Evolutionary conservation across 192 early-diverging fungal genomes (phyloP).

Genomic region (Phycomyces nitens): DNA sequence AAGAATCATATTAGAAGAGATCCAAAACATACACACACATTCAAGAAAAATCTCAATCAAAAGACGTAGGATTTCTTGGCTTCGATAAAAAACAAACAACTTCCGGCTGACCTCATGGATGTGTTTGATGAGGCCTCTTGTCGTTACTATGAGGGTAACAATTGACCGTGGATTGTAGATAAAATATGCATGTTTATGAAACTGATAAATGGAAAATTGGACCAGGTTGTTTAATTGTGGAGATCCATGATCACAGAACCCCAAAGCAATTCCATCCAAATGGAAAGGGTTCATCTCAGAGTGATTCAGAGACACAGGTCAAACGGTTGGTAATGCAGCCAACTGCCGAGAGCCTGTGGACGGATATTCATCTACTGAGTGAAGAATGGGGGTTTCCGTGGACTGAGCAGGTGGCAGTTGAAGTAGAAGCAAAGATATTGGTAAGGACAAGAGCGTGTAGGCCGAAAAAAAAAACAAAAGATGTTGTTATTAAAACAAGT

Average conservation of each 20-base stretch:
- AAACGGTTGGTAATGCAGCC: conserved; percentile 47
- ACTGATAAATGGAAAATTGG: too few relatives aligned
- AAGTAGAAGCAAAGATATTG: conserved; percentile 64
- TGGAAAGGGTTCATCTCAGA: neutral
- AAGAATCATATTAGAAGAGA: too few relatives aligned
- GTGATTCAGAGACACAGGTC: conserved; percentile 4
- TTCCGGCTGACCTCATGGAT: conserved; percentile 67
- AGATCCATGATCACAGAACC: conserved; percentile 63
- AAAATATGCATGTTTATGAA: too few relatives aligned
- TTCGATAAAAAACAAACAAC: conserved; percentile 43
- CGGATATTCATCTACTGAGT: conserved; percentile 45
- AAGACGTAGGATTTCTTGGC: conserved; percentile 44
- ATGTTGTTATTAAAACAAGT: too few relatives aligned
- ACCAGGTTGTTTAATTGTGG: conserved; percentile 64
- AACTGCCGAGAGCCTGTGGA: conserved; percentile 51
- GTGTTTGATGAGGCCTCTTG: conserved; percentile 60
- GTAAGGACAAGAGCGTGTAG: conserved; percentile 45
- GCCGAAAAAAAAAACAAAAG: conserved; percentile 41
- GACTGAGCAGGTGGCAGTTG: conserved; percentile 53
- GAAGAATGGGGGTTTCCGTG: conserved; percentile 43
- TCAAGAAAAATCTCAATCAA: neutral
- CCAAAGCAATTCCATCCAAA: neutral
- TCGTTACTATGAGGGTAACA: conserved; percentile 49
- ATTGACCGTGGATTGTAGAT: too few relatives aligned
- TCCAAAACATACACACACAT: too few relatives aligned